These are phyloP conservation scores for Ceriops tagal DNA, from an alignment of 345 rosid genomes.

Conservation along the genomic window DNA sequence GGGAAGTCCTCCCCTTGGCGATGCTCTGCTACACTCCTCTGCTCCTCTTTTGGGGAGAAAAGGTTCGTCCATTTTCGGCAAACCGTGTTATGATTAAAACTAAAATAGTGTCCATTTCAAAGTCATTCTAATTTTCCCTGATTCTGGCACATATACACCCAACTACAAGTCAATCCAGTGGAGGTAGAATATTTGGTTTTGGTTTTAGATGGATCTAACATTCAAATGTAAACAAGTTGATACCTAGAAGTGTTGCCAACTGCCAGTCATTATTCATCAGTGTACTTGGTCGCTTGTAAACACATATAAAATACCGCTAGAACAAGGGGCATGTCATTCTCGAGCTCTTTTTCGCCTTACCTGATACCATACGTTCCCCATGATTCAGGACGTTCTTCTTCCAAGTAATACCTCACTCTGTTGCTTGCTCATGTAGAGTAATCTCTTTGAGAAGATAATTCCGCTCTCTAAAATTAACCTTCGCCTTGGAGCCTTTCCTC, in stretches of 20 bases:
- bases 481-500: no score
- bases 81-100: not conserved
- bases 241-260: not conserved
- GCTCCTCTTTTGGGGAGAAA: conserved; percentile 31
- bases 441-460: no score
- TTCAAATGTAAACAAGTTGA: not conserved
- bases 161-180: not conserved
- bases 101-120: not conserved
- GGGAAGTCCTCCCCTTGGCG: conserved; percentile 25
- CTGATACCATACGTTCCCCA: no score
- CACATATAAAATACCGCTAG: no score
- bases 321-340: no score
- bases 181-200: not conserved
- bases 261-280: not conserved
- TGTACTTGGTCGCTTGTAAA: no score
- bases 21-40: conserved; percentile 18
- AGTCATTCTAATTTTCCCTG: not conserved
- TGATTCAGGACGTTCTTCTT: no score
- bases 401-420: no score
- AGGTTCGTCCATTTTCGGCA: conserved; percentile 36
- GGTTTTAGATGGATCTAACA: not conserved
- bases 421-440: no score
- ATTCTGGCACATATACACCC: not conserved
- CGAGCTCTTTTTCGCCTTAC: no score
- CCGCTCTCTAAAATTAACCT: no score